A percentile compares a stretch with the other conserved stretches of the same genome.
phyloP scores from a whole-genome alignment of 306 rosid species.

The Sphenostylis stenocarpa region DNA sequence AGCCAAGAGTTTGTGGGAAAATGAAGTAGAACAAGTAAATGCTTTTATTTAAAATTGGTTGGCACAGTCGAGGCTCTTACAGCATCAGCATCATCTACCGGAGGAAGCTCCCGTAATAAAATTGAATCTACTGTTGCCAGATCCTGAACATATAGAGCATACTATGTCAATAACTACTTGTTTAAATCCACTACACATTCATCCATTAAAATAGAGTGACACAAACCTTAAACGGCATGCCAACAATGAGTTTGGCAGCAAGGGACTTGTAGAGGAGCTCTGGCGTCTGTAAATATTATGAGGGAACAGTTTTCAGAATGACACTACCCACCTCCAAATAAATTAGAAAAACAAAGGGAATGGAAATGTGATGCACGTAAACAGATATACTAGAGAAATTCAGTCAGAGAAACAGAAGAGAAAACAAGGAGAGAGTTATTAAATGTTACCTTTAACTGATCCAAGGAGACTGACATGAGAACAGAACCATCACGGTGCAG shows the following conservation, averaged over 20 bases:
- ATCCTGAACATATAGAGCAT: constrained; percentile 58
- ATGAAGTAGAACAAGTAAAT: constrained; percentile 8
- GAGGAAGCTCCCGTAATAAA: constrained; percentile 86
- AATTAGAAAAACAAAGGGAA: not conserved
- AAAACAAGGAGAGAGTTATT: constrained; percentile 17
- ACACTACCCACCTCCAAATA: not conserved
- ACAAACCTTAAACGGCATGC: constrained; percentile 98
- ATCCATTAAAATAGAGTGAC: constrained; percentile 19
- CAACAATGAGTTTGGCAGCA: constrained; percentile 82
- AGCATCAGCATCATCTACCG: constrained; percentile 67
- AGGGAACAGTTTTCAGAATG: not conserved
- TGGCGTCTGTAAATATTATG: constrained; percentile 58
- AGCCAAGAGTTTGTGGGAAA: not conserved
- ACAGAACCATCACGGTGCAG: constrained; percentile 98
- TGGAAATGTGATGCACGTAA: not conserved
- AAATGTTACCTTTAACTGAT: constrained; percentile 76
- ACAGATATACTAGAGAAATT: constrained; percentile 17
- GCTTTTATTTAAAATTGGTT: constrained; percentile 27
- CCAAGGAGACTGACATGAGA: constrained; percentile 86
- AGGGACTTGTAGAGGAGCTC: constrained; percentile 92
- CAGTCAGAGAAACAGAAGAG: constrained; percentile 1
- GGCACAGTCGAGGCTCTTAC: constrained; percentile 57
- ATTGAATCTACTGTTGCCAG: constrained; percentile 97
- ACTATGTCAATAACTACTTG: constrained; percentile 30
- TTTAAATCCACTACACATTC: constrained; percentile 31